Conservation (phyloP, 306 rosid species). For the Ormosia semicastrata region DNA sequence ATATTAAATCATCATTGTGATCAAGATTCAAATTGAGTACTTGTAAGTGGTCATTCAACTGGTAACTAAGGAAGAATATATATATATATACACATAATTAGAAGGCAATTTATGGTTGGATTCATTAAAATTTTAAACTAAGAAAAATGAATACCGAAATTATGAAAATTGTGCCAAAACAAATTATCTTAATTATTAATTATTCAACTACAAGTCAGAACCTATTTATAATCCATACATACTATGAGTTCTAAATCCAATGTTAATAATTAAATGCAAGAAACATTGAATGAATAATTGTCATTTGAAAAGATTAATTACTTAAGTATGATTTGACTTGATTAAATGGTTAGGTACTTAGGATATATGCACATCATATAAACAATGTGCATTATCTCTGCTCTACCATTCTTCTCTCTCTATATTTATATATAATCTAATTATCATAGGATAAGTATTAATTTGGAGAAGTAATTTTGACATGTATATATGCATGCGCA, state of each 20-base stretch:
- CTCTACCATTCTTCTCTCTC: background rate
- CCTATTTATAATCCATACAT: background rate
- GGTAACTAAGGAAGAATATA: background rate
- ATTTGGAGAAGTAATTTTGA: constrained; percentile 16
- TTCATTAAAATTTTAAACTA: background rate
- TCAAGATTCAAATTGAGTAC: background rate
- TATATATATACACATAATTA: background rate
- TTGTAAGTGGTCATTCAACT: background rate
- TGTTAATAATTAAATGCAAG: background rate
- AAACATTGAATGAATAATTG: background rate
- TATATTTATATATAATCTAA: background rate
- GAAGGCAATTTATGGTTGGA: background rate
- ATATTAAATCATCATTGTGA: background rate
- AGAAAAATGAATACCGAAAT: background rate
- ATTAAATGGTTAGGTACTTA: background rate
- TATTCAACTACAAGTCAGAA: background rate
- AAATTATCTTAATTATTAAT: background rate
- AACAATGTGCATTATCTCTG: background rate
- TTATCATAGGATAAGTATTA: background rate
- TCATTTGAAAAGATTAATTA: constrained; percentile 11
- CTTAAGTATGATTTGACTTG: constrained; percentile 27
- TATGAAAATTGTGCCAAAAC: background rate
- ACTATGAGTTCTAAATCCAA: background rate
- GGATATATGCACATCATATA: background rate
- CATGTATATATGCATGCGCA: constrained; percentile 11